Conservation (phyloP, 176 grass and related monocot species). For the Eleusine coracana region DNA sequence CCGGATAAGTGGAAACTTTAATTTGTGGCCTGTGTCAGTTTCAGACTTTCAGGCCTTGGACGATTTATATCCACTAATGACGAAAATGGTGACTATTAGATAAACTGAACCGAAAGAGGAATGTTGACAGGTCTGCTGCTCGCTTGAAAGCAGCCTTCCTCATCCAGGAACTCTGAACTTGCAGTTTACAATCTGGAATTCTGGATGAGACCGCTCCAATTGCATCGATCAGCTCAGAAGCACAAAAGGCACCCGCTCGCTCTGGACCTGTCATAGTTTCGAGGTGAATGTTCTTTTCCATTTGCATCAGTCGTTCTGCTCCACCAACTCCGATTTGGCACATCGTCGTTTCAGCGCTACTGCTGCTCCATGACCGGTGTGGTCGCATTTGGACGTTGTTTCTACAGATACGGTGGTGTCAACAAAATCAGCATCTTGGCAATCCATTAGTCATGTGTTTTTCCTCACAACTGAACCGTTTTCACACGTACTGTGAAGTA, state of each 20-base stretch:
- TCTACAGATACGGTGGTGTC: background rate
- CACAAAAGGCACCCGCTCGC: background rate
- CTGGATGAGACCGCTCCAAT: background rate
- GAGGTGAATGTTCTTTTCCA: background rate
- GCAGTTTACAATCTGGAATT: background rate
- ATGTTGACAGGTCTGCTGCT: background rate
- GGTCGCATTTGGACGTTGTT: background rate
- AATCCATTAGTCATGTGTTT: background rate
- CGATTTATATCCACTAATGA: background rate
- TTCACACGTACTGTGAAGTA: background rate
- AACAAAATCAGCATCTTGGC: background rate
- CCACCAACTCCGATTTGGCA: background rate
- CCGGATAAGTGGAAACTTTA: slow-evolving; percentile 11
- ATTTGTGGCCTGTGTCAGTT: background rate
- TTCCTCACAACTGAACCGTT: background rate
- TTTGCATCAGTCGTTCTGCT: background rate
- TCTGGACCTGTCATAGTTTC: background rate
- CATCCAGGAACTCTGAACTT: background rate
- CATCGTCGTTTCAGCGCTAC: background rate
- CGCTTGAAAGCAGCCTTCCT: background rate
- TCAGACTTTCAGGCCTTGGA: background rate
- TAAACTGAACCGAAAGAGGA: background rate
- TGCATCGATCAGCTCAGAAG: background rate
- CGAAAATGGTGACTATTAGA: background rate
- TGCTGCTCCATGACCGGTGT: background rate